Evolutionary conservation across 2,329 filamentous ascomycete genomes (phyloP).

Genomic region (Neopestalotiopsis rosae): DNA sequence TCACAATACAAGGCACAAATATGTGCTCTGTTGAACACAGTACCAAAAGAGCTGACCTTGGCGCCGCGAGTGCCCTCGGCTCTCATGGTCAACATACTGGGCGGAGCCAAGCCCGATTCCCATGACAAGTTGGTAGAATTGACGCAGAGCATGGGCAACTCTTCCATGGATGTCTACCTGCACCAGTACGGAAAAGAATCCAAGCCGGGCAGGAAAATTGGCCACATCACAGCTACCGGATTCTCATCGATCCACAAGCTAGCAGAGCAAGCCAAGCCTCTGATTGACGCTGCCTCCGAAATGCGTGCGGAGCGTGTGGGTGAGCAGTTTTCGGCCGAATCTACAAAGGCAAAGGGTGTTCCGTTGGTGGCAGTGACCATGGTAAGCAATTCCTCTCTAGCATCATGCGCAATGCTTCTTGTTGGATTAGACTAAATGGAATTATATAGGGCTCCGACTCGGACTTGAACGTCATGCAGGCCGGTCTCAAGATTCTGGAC

Average conservation of each 20-base stretch:
- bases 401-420: not conserved
- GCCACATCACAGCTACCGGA: constrained; percentile 85
- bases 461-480: constrained; percentile 71
- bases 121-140: constrained; percentile 59
- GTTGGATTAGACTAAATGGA: not conserved
- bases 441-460: constrained; percentile 53
- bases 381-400: constrained; percentile 60
- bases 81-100: constrained; percentile 85
- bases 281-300: constrained; percentile 68
- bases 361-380: constrained; percentile 80
- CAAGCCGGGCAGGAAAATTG: constrained; percentile 90
- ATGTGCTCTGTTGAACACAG: constrained; percentile 75
- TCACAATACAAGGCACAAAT: constrained; percentile 95
- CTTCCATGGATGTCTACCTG: constrained; percentile 60
- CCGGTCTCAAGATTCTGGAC: constrained; percentile 69
- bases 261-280: constrained; percentile 63
- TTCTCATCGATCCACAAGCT: constrained; percentile 70
- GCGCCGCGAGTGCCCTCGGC: constrained; percentile 63
- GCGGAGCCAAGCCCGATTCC: constrained; percentile 68
- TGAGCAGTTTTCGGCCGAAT: constrained; percentile 40
- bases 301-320: constrained; percentile 62
- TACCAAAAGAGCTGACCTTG: constrained; percentile 60
- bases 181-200: constrained; percentile 94
- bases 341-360: constrained; percentile 32
- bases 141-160: constrained; percentile 48